Evolutionary conservation across 805 yeast genomes (phyloP), one percentile per base, ranked within the genome.

Genomic region (Metschnikowia vanudenii): DNA sequence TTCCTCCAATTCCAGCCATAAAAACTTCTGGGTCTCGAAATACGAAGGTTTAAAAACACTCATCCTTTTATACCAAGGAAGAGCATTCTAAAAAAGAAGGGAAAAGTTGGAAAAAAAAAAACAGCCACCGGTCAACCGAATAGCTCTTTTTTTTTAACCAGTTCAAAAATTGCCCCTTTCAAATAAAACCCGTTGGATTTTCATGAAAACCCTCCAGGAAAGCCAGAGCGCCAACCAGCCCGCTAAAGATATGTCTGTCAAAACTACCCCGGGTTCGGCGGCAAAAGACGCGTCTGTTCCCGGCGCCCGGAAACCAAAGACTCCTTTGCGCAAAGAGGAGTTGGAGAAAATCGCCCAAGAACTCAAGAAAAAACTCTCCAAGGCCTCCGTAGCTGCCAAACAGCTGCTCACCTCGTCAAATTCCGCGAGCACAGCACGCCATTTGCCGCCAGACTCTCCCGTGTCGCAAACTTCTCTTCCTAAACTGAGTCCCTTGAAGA

Each of bases 341-440:
- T 58, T 72, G 48, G 77, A 72, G 54, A 64, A 68, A 43, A 72
- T 72, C 22, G 77, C 77, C 49, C 63, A 64, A 43, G 70, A 71
- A 55, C 62, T 72, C 51, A 72, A 71, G 55, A 64, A 61, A 46
- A 71, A 70, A 52, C 60, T 72, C 22, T 66, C 73, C 28, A 64
- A 63, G 51, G 77, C 77, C 11, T 67, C 75, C n/a, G 68, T 70
- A 30, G 63, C 77, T 13, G 77, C 77, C 29, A 72, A 69, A 50
- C 73, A 60, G 50, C 61, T 58, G 56, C 54, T 51, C 37, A 49
- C 58, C 20, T 54, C 62, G 20, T 54, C 62, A 13, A 46, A 51
- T 4, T 34, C 47, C 17, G 37, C 41, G 13, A 39, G 59, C 43
- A 55, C 63, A 9, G 37, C 41, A 29, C 54, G 50, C 53, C 32